Evolutionary conservation across 768 basidiomycete species (phyloP).

Genomic region (Termitomyces titanicus): DNA sequence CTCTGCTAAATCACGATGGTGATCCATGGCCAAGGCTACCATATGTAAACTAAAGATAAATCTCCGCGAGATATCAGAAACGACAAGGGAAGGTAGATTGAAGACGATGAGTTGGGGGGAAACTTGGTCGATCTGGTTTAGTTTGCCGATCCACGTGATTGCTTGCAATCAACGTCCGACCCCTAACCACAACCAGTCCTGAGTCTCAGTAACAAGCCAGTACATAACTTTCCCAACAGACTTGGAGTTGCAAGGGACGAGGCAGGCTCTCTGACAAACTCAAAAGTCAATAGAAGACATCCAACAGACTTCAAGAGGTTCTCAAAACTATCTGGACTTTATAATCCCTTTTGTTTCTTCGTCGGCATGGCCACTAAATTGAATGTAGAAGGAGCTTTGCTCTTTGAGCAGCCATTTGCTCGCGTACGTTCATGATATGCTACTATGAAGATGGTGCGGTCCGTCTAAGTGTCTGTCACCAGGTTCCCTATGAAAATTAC

Average conservation of each 20-base stretch:
- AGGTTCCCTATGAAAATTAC: slow-evolving; percentile 91
- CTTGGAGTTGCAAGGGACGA: not conserved
- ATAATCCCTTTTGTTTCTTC: not conserved
- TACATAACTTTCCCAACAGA: too few species aligned
- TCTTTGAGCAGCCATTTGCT: slow-evolving; percentile 84
- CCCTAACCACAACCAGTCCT: too few species aligned
- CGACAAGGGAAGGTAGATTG: not conserved
- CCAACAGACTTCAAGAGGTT: not conserved
- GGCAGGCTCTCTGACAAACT: too few species aligned
- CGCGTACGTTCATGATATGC: slow-evolving; percentile 40
- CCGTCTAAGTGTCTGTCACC: not conserved
- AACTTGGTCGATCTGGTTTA: too few species aligned
- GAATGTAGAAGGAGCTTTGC: slow-evolving; percentile 68
- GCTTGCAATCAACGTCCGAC: too few species aligned
- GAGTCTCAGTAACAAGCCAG: too few species aligned
- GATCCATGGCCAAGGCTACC: not conserved
- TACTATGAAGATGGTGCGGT: not conserved
- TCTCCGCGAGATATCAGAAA: not conserved
- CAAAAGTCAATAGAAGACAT: too few species aligned
- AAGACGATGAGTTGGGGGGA: not conserved
- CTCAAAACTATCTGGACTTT: not conserved
- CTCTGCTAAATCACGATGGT: not conserved
- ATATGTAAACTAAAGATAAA: not conserved
- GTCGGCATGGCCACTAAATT: slow-evolving; percentile 47
- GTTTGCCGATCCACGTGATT: slow-evolving; percentile 8